phyloP scores from a whole-genome alignment of 2,329 filamentous ascomycete species.

The Nothomitra cinnamomea region DNA sequence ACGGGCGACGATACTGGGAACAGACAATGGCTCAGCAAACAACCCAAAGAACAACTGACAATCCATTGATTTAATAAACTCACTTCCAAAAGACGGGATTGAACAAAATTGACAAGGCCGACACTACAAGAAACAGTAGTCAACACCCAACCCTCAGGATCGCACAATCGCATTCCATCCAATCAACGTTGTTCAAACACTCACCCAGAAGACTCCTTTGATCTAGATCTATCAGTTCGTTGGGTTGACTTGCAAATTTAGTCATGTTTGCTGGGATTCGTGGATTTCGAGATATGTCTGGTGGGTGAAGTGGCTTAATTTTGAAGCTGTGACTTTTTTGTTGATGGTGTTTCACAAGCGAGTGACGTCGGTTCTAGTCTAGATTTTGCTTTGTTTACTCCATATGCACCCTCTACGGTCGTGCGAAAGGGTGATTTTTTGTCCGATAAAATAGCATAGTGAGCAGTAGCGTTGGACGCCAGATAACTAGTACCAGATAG shows the following conservation, averaged over 20 bases:
- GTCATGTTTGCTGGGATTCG: background rate
- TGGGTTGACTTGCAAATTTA: background rate
- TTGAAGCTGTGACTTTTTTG: background rate
- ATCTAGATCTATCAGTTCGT: constrained; percentile 23
- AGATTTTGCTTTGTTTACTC: no score
- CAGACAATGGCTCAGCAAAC: constrained; percentile 7
- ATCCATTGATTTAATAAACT: constrained; percentile 23
- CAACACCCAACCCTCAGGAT: background rate
- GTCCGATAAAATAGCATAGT: no score
- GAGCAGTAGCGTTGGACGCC: no score
- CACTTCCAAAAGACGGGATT: constrained; percentile 99
- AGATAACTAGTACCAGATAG: no score
- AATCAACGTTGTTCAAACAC: constrained; percentile 8
- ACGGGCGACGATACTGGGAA: background rate
- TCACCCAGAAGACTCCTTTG: constrained; percentile 31
- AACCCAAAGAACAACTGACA: background rate
- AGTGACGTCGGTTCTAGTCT: no score
- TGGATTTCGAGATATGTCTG: background rate
- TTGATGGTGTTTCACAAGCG: background rate
- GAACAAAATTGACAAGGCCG: constrained; percentile 68
- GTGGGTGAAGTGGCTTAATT: no score
- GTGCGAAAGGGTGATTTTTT: no score
- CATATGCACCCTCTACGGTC: no score
- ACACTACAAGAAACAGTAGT: constrained; percentile 37
- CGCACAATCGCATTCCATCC: background rate